These are phyloP conservation scores for Trypanosoma scelopori DNA, from an alignment of 208 protist genomes.

Conservation along the genomic window DNA sequence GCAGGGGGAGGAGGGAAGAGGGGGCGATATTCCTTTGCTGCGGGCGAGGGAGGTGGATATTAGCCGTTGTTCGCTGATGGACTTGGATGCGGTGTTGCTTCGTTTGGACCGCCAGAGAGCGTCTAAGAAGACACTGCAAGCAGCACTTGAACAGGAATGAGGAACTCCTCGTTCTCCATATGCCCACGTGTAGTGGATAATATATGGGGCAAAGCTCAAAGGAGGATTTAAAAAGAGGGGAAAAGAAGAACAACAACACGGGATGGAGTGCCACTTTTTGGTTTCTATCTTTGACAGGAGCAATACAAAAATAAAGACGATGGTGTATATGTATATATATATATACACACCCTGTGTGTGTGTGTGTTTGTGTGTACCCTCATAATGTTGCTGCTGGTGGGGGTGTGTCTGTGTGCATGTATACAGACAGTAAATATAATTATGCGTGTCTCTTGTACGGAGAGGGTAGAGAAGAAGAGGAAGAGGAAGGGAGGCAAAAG, in stretches of 20 bases:
- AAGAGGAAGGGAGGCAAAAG: slow-evolving; percentile 1
- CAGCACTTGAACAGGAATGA: slow-evolving; percentile 12
- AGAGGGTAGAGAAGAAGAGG: neutral
- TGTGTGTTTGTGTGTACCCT: too few relatives aligned
- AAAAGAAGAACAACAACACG: too few relatives aligned
- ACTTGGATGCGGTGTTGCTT: slow-evolving; percentile 13
- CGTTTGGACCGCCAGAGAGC: slow-evolving; percentile 6
- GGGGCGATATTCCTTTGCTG: neutral
- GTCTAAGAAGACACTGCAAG: slow-evolving; percentile 2
- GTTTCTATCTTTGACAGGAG: too few relatives aligned
- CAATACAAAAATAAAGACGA: too few relatives aligned
- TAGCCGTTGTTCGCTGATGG: neutral
- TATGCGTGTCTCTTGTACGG: neutral
- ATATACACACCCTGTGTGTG: too few relatives aligned
- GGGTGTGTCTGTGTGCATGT: neutral
- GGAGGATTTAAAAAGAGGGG: neutral
- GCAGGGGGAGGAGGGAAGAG: neutral
- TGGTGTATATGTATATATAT: too few relatives aligned
- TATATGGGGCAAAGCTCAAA: neutral
- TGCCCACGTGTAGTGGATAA: neutral
- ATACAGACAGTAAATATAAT: slow-evolving; percentile 9
- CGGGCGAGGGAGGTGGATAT: slow-evolving; percentile 5
- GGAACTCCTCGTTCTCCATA: neutral
- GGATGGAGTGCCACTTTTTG: too few relatives aligned
- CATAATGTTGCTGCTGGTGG: too few relatives aligned